Percentiles rank a stretch among this genome's conserved stretches.
These are phyloP conservation scores for Colletotrichum sojae DNA, from an alignment of 2,329 filamentous ascomycete species.

Conservation along the genomic window DNA sequence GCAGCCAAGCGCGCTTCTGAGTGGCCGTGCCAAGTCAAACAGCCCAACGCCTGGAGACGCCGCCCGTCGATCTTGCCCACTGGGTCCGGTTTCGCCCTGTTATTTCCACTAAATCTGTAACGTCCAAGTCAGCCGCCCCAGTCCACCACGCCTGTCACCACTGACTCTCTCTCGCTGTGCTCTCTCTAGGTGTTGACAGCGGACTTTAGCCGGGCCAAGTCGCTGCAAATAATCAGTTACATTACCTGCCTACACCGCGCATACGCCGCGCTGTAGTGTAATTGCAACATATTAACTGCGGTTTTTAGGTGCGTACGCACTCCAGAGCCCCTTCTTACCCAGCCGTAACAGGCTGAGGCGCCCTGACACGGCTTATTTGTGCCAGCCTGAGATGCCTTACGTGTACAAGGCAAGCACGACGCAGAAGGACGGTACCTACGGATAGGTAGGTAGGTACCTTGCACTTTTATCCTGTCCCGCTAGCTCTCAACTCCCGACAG, in stretches of 20 bases:
- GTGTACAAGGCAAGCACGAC: not conserved
- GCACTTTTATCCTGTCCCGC: not conserved
- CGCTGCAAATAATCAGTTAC: too few relatives aligned
- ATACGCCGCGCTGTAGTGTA: too few relatives aligned
- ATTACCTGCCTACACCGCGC: not conserved
- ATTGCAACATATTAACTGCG: too few relatives aligned
- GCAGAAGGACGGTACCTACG: too few relatives aligned
- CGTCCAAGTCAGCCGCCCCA: slow-evolving; percentile 18
- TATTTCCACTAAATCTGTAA: slow-evolving; percentile 41
- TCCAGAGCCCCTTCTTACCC: not conserved
- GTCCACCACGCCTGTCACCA: too few relatives aligned
- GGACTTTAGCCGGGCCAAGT: too few relatives aligned
- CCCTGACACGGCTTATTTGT: not conserved
- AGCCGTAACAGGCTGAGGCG: not conserved
- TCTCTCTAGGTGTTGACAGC: too few relatives aligned
- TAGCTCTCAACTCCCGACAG: not conserved
- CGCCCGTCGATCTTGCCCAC: slow-evolving; percentile 32
- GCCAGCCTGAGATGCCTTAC: slow-evolving; percentile 6
- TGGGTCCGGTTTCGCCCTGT: slow-evolving; percentile 35
- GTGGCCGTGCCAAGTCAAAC: slow-evolving; percentile 41
- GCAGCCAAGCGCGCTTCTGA: slow-evolving; percentile 36
- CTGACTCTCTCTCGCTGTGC: too few relatives aligned
- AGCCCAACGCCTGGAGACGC: slow-evolving; percentile 27
- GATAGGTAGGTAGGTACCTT: too few relatives aligned
- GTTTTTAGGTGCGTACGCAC: not conserved